Evolutionary conservation across 169 alveolate genomes (phyloP), one percentile per base, ranked within the genome.

Genomic region (Babesia bovis): DNA sequence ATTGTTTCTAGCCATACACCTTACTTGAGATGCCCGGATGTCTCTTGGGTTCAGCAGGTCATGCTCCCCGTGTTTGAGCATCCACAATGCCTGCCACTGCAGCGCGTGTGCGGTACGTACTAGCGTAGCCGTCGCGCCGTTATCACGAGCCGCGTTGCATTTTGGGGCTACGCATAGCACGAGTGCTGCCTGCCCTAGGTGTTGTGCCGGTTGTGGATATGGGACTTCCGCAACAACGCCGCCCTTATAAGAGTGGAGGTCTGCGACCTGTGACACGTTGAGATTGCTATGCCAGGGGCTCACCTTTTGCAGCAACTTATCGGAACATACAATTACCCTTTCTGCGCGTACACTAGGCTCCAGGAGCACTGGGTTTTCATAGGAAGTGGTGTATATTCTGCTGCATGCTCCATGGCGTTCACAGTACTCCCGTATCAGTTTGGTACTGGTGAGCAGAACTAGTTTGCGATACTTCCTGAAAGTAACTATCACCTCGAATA

Each of bases 181-280:
- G n/a, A 78, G 69, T 30, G 51, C 40, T 28, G 87, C 74, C 21
- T 55, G 41, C 0, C 88, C 88, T 26, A 70, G 75, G 23, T 36
- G 65, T 25, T 66, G 49, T 15, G 88, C 61, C 4, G 81, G 82
- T 55, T 60, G 60, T 5, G 88, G 84, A 32, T 59, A 81, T 9
- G 83, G 78, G 4, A 81, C 88, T 51, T 81, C 88, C 26, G 88
- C 88, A 13, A 81, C 44, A 28, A 81, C n/a, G 4, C 88, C 88
- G 32, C 33, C 45, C 2, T 81, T 57, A 26, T 70, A 81, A 17
- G 84, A 70, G 45, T 81, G 66, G 51, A 81, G 55, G 32, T 42
- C 59, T 15, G 82, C 66, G 65, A 61, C 56, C 69, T 51, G 41
- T 23, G 28, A 3, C 10, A 10, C 55, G 9, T 32, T 33, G 55